Evolutionary conservation across 257 asterid genomes (phyloP).

Genomic region (Misopates orontium): DNA sequence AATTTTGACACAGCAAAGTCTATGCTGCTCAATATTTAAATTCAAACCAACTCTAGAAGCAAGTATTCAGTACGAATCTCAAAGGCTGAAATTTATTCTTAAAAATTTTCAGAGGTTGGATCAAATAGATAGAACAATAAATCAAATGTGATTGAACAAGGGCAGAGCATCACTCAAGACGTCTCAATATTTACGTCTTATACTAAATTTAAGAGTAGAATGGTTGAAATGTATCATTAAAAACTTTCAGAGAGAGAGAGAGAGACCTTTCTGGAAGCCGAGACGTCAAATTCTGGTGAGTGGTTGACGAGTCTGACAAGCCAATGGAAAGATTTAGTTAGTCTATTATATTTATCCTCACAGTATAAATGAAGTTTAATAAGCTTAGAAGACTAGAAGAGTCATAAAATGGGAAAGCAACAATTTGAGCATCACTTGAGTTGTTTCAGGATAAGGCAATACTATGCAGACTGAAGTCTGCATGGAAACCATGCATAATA

Average conservation of each 20-base stretch:
- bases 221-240: slow-evolving; percentile 13
- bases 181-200: not conserved
- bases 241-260: slow-evolving; percentile 21
- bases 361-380: slow-evolving; percentile 16
- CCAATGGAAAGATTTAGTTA: slow-evolving; percentile 23
- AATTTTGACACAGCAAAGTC: not conserved
- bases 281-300: slow-evolving; percentile 70
- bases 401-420: not conserved
- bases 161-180: slow-evolving; percentile 6
- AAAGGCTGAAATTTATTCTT: no score
- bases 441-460: no score
- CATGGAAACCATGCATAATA: not conserved
- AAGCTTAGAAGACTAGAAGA: slow-evolving; percentile 18
- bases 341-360: slow-evolving; percentile 9
- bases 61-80: no score
- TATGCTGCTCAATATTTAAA: not conserved
- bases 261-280: slow-evolving; percentile 93
- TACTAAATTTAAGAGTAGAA: slow-evolving; percentile 6
- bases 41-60: not conserved
- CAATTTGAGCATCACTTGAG: not conserved
- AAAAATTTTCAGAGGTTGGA: no score
- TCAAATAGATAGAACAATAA: no score
- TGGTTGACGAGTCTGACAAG: slow-evolving; percentile 62
- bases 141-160: no score
- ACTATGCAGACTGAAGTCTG: slow-evolving; percentile 11